phyloP scores from a whole-genome alignment of 2,329 filamentous ascomycete genomes.

The Nothopassalora personata region DNA sequence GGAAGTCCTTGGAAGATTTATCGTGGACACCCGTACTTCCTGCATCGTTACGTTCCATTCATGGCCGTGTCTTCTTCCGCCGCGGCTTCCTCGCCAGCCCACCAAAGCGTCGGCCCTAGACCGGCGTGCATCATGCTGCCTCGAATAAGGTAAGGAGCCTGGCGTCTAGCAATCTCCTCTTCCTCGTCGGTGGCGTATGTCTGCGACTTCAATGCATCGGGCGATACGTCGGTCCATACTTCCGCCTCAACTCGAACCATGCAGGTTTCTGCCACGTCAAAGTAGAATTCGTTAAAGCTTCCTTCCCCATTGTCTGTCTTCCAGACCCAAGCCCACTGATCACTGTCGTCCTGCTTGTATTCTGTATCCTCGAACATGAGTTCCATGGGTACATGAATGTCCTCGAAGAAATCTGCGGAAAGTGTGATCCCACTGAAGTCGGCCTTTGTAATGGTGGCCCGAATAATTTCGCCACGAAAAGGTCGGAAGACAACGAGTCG shows the following conservation, averaged over 20 bases:
- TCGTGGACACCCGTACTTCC: not conserved
- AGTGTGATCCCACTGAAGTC: constrained; percentile 58
- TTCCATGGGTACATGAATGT: constrained; percentile 71
- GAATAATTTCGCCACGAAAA: constrained; percentile 88
- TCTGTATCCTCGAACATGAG: constrained; percentile 66
- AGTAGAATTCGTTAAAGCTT: constrained; percentile 58
- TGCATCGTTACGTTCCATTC: constrained; percentile 11
- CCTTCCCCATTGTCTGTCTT: constrained; percentile 62
- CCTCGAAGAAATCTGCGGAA: constrained; percentile 86
- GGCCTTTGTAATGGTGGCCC: constrained; percentile 78
- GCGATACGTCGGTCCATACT: constrained; percentile 85
- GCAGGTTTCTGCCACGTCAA: constrained; percentile 85
- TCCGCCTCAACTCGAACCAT: constrained; percentile 81
- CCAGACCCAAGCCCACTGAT: constrained; percentile 66
- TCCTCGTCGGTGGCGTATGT: constrained; percentile 47
- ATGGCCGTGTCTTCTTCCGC: constrained; percentile 11
- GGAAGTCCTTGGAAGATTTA: no score
- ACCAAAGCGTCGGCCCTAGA: constrained; percentile 46
- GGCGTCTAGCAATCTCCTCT: constrained; percentile 56
- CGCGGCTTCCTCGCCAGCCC: constrained; percentile 32
- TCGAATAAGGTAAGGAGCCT: constrained; percentile 64
- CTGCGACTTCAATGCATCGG: constrained; percentile 57
- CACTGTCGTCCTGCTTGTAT: constrained; percentile 27
- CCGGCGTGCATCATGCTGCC: constrained; percentile 46
- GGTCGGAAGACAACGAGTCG: constrained; percentile 89